Conservation (phyloP, 306 rosid species). For the Cicer cuneatum region DNA sequence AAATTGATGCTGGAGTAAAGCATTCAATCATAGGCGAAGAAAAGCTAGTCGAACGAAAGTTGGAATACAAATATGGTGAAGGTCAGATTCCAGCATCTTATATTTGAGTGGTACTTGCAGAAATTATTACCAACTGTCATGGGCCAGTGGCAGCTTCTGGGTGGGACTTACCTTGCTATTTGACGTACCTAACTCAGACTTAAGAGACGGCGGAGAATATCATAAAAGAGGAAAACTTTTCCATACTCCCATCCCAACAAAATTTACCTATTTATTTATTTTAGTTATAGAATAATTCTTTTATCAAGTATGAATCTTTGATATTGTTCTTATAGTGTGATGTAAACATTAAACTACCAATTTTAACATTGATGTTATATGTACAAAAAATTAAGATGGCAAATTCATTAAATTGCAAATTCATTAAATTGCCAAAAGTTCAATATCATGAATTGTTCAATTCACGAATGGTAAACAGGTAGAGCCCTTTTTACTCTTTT, state of each 20-base stretch:
- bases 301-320: constrained; percentile 12
- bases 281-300: constrained; percentile 29
- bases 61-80: constrained; percentile 20
- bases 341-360: background rate
- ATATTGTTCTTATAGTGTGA: background rate
- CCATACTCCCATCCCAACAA: background rate
- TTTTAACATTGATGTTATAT: constrained; percentile 9
- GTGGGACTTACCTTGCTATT: background rate
- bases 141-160: constrained; percentile 4
- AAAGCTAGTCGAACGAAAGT: constrained; percentile 4
- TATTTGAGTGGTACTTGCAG: constrained; percentile 18
- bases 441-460: background rate
- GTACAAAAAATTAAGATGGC: constrained; percentile 12
- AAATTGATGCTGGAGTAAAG: constrained; percentile 32
- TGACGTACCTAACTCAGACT: background rate
- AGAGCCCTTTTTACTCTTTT: background rate
- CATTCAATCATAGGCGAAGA: constrained; percentile 1
- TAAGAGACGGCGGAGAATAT: background rate
- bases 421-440: background rate
- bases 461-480: background rate
- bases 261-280: background rate
- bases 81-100: constrained; percentile 33
- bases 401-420: background rate
- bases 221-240: background rate
- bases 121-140: constrained; percentile 17